A percentile compares a stretch with the other conserved stretches of the same genome.
Conservation (phyloP, 805 yeast genomes). For the Kodamaea kaohsiungensis region DNA sequence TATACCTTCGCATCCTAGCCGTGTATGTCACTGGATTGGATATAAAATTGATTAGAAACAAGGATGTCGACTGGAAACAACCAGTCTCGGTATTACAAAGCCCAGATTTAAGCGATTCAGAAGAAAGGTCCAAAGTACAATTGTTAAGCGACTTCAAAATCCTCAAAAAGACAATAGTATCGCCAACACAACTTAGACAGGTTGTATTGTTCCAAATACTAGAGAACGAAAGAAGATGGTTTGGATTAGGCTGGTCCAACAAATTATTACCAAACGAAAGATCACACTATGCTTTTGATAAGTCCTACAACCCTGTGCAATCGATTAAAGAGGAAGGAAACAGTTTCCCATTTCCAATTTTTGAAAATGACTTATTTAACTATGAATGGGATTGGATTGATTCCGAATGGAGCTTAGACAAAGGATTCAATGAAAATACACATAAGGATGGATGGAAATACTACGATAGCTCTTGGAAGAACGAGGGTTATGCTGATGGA, state of each 20-base stretch:
- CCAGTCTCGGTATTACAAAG: conserved; percentile 18
- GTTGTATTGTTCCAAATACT: conserved; percentile 50
- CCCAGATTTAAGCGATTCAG: conserved; percentile 15
- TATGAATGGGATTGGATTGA: conserved; percentile 63
- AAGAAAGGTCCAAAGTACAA: conserved; percentile 19
- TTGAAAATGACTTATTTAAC: conserved; percentile 34
- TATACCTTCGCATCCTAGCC: conserved; percentile 38
- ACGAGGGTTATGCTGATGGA: conserved; percentile 43
- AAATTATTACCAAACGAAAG: conserved; percentile 54
- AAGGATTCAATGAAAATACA: conserved; percentile 36
- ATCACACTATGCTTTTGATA: conserved; percentile 46
- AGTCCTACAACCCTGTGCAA: conserved; percentile 31
- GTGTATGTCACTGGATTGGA: conserved; percentile 42
- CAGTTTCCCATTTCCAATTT: conserved; percentile 48
- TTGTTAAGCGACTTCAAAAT: conserved; percentile 39
- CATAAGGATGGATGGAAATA: conserved; percentile 55
- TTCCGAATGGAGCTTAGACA: conserved; percentile 49
- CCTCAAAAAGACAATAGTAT: conserved; percentile 35
- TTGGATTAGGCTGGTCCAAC: conserved; percentile 61
- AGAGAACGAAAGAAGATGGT: conserved; percentile 63
- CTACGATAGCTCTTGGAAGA: conserved; percentile 53
- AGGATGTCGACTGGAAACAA: conserved; percentile 2
- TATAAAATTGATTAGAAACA: conserved; percentile 11
- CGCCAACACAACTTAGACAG: conserved; percentile 47
- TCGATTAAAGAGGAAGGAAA: conserved; percentile 20